Percentiles rank a stretch among this genome's conserved stretches.
These are phyloP conservation scores for Amanita fuliginea DNA, from an alignment of 768 basidiomycete genomes.

Conservation along the genomic window DNA sequence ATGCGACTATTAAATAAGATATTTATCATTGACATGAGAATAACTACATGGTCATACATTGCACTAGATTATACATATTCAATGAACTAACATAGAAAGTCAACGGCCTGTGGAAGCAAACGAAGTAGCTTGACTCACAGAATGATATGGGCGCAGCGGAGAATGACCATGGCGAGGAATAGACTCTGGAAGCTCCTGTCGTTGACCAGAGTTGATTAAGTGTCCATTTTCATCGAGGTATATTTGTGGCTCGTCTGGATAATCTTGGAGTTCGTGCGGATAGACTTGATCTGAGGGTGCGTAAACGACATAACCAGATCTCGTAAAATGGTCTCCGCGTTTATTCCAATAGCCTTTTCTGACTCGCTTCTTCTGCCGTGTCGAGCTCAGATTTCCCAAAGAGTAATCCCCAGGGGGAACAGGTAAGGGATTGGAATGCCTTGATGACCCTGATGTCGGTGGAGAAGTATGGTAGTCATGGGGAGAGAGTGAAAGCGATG, in stretches of 20 bases:
- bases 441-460: conserved; percentile 9
- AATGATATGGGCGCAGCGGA: conserved; percentile 46
- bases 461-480: conserved; percentile 9
- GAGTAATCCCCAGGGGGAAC: conserved; percentile 10
- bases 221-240: conserved; percentile 44
- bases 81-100: not conserved
- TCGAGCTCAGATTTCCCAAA: conserved; percentile 16
- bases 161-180: conserved; percentile 44
- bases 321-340: conserved; percentile 63
- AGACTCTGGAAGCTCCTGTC: conserved; percentile 53
- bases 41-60: conserved; percentile 1
- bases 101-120: not conserved
- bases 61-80: conserved; percentile 4
- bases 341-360: conserved; percentile 64
- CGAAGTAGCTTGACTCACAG: conserved; percentile 21
- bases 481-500: conserved; percentile 10
- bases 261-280: conserved; percentile 48
- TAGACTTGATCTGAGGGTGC: conserved; percentile 46
- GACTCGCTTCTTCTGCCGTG: conserved; percentile 17
- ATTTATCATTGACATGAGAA: not conserved
- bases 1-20: not conserved
- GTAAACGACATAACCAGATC: conserved; percentile 47
- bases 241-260: conserved; percentile 43
- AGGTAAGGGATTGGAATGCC: conserved; percentile 13
- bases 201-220: conserved; percentile 26